Evolutionary conservation across 208 protist genomes (phyloP), one percentile per base, ranked within the genome.

Genomic region (Jaenimonas drosophilae): DNA sequence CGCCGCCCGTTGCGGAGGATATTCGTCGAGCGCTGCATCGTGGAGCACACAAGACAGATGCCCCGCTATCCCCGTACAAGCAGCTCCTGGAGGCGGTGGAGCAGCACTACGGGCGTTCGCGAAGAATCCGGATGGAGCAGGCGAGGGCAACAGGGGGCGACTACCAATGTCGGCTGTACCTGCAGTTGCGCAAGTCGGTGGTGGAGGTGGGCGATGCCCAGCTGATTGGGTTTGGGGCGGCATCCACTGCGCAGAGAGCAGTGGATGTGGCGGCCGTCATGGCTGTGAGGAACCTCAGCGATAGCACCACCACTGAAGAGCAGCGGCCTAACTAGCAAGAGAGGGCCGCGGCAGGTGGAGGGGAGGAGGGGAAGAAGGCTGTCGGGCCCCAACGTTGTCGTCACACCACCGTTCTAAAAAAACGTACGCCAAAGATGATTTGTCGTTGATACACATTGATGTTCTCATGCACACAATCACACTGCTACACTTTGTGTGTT

Each of bases 171-270:
- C 54, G 59, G n/a, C 56, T 68, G 46, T 67, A 64, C 36, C 34
- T 61, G 30, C 67, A 64, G 57, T 48, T 36, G 28, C 61, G 68
- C 38, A 61, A 59, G 26, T 32, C 20, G 27, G 54, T 66, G 50
- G 51, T 64, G 45, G 64, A 59, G 27, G 62, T 64, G 26, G 72
- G 77, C 0, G 66, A 76, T 28, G 63, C 64, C 16, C 85, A 93
- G 53, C 49, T 93, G 9, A 66, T 89, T 7, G 84, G 85, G 27
- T 84, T 74, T 52, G 85, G 70, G 14, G 33, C 59, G 0, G 62
- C 57, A 19, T 20, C 71, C 52, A 49, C 50, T 4, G 37, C 62
- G 20, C 16, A 53, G 1, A 59, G 76, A 11, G 85, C 85, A 9
- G 49, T 90, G 32, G 43, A 93, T 38, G 56, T 45, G 21, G 85